phyloP scores from a whole-genome alignment of 2,329 filamentous ascomycete species.

The Fusarium vanettenii region DNA sequence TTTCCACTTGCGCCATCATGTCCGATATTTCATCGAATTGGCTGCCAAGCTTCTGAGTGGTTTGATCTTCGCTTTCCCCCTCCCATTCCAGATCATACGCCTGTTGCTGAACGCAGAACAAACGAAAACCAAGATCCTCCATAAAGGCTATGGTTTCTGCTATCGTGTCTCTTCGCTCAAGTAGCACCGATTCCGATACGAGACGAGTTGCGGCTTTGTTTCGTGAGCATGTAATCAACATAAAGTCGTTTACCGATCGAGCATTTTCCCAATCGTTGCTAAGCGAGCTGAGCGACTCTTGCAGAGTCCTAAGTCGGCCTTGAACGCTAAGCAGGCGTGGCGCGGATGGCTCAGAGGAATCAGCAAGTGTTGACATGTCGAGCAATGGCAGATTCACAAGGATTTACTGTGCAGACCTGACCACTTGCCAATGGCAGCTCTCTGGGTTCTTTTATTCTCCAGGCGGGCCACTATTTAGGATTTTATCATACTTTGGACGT shows the following conservation, averaged over 20 bases:
- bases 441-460: background rate
- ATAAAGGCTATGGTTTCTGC: background rate
- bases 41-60: background rate
- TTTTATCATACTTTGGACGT: background rate
- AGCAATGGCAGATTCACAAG: background rate
- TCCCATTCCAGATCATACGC: background rate
- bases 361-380: background rate
- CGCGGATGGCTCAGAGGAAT: background rate
- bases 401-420: background rate
- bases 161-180: background rate
- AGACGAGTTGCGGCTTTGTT: background rate
- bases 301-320: background rate
- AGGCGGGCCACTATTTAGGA: background rate
- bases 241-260: background rate
- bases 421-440: background rate
- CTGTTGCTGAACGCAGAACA: background rate
- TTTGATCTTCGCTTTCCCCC: background rate
- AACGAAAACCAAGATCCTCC: background rate
- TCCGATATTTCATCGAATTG: background rate
- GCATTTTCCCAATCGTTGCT: background rate
- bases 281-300: background rate
- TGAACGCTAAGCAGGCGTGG: background rate
- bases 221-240: background rate
- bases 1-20: background rate
- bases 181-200: background rate